Conservation (phyloP, 768 basidiomycete species). For the Kwoniella sp. region DNA sequence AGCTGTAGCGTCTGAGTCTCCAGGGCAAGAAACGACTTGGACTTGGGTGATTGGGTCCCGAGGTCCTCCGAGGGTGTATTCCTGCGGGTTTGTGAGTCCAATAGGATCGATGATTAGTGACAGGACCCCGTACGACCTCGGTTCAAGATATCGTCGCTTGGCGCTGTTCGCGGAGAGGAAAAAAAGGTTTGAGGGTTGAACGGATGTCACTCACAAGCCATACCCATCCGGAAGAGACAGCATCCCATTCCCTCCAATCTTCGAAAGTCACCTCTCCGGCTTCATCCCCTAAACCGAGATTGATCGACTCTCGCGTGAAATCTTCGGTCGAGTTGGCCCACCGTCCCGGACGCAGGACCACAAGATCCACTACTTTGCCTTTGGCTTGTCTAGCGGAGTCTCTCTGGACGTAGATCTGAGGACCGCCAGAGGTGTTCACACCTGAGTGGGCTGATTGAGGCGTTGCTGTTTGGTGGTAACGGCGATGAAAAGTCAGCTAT, state of each 20-base stretch:
- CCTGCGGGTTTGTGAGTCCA: conserved; percentile 1
- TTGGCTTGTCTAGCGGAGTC: neutral
- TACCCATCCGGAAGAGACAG: conserved; percentile 11
- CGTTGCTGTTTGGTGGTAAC: neutral
- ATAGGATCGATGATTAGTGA: too few species aligned
- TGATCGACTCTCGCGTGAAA: conserved; percentile 5
- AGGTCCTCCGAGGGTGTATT: conserved; percentile 8
- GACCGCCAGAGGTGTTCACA: neutral
- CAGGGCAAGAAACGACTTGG: neutral
- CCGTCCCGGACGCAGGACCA: conserved; percentile 4
- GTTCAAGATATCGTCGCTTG: too few species aligned
- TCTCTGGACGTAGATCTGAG: neutral
- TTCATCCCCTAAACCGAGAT: conserved; percentile 4
- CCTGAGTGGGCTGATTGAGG: conserved; percentile 1
- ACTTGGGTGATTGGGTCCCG: neutral
- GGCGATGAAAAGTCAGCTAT: too few species aligned
- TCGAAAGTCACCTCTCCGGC: neutral
- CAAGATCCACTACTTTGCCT: conserved; percentile 7
- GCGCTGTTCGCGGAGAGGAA: too few species aligned
- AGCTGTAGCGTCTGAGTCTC: neutral
- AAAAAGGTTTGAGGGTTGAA: too few species aligned
- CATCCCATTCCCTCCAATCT: conserved; percentile 1
- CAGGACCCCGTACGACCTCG: too few species aligned
- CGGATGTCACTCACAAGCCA: conserved; percentile 14
- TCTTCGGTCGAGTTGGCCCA: conserved; percentile 8